Conservation (phyloP, 305 asterid genomes). For the Fraxinus baroniana region DNA sequence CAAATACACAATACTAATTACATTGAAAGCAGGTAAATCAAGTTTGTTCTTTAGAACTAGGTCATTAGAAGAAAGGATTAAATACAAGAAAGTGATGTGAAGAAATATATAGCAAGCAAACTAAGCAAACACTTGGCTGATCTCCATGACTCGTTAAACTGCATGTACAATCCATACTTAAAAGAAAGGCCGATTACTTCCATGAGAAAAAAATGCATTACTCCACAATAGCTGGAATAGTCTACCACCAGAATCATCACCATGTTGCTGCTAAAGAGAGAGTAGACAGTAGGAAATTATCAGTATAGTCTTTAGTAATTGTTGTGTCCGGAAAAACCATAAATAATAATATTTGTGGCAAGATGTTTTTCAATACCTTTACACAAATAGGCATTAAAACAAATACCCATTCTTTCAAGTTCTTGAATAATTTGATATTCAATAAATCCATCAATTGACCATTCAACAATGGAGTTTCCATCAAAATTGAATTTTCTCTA, state of each 20-base stretch:
- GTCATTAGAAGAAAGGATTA: not conserved
- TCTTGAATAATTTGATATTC: too few species aligned
- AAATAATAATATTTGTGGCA: too few species aligned
- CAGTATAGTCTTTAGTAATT: not conserved
- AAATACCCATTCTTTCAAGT: too few species aligned
- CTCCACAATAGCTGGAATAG: constrained; percentile 5
- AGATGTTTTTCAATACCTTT: too few species aligned
- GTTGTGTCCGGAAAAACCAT: not conserved
- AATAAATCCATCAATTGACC: too few species aligned
- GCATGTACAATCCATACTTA: not conserved
- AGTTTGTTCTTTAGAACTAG: not conserved
- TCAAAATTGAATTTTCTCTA: too few species aligned
- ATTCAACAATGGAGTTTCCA: too few species aligned
- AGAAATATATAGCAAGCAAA: not conserved
- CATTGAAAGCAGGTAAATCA: not conserved
- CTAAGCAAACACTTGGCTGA: not conserved
- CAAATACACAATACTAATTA: not conserved
- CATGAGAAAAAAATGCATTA: not conserved
- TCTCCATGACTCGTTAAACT: not conserved
- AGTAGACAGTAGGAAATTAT: not conserved
- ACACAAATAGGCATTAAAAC: too few species aligned
- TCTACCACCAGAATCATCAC: not conserved
- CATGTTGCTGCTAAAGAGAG: not conserved
- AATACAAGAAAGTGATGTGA: not conserved
- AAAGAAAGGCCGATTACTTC: not conserved